Base-by-base conservation (phyloP, 768 basidiomycete species). In the Trametes maxima region DNA sequence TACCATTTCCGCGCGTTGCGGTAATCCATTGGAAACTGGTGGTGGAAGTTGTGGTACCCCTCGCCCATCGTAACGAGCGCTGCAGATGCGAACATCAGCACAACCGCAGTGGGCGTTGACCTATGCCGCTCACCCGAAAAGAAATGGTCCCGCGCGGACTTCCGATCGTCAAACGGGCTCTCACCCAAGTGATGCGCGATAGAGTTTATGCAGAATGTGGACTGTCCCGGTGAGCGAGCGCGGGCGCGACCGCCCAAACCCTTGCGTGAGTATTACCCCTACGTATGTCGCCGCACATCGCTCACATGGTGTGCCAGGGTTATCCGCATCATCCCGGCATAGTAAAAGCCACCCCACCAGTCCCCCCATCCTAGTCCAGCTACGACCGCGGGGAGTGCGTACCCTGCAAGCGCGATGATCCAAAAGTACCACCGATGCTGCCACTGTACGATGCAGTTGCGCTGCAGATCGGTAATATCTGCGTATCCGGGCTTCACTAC, bases 31-130 rank as follows among this genome's bases (percentile, higher is more conserved):
- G 82, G 83, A 75, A 83, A 84, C 69, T 85, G 81, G 74, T 83
- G 82, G 73, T 83, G 81, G 76, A 83, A 83, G 73, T 94, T 93
- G 79, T 94, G 92, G 74, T 93, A 93, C 5, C 91, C 91, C 75
- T 94, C 92, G 13, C 92, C 91, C 78, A 83, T 73, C 28, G 84
- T 85, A 57, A 80, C 73, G 24, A 85, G 70, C 35, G 67, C 67
- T 65, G 12, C 8, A 21, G 25, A 33, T 2, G 7, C 40, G 25
- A 17, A 33, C 47, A 33, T 14, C 6, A 21, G 48, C 14, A 36
- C 16, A 39, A 16, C 17, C 17, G 25, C 4, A 36, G 37, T 5
- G 36, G 25, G 14, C 25, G 19, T 10, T 10, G 37, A n/a, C 5
- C 4, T 25, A n/a, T 33, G 19, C 8, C 2, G 17, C 43, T 37